Evolutionary conservation across 768 basidiomycete species (phyloP), one percentile per base, ranked within the genome.

Genomic region (Pisolithus orientalis): DNA sequence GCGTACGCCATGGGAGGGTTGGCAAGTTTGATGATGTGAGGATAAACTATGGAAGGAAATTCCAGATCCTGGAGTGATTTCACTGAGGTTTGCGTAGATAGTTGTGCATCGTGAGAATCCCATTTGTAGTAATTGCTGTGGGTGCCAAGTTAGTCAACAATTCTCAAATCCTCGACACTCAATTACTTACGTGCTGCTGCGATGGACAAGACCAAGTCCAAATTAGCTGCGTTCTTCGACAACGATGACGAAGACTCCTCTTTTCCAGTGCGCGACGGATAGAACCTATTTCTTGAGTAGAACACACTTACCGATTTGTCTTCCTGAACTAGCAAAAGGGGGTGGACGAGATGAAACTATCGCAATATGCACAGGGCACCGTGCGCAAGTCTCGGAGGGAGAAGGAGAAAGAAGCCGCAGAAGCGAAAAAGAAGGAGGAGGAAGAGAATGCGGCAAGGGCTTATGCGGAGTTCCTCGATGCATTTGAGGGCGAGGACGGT

Each of bases 351-450:
- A 80, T 85, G 61, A 95, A 95, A 70, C 71, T 88, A 53, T 86
- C 88, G 34, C 87, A 90, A 45, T 96, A 90, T 70, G 70, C 89
- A 31, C 83, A 90, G 63, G 93, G 88, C n/a, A 88, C 80, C 37
- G 81, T 85, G 49, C 83, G 85, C 54, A 97, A 98, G 73, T 93
- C 93, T 14, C 84, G 87, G 53, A 78, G 89, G 57, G 94, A 98
- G 70, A 87, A 88, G 62, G 96, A 98, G 65, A 85, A 84, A 62
- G 94, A 97, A 62, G 87, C 86, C 46, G 94, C 90, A 34, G 93
- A 94, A 62, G 86, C 85, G 38, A 96, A 93, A 71, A 84, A 85
- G 61, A 80, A 77, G 56, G 88, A 90, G 63, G 90, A 92, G 62
- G 90, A 91, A 63, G 84, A 83, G 47, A 76, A 79, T 57, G 88